Evolutionary conservation across 345 rosid species (phyloP).

Genomic region (Lepidium africanum): DNA sequence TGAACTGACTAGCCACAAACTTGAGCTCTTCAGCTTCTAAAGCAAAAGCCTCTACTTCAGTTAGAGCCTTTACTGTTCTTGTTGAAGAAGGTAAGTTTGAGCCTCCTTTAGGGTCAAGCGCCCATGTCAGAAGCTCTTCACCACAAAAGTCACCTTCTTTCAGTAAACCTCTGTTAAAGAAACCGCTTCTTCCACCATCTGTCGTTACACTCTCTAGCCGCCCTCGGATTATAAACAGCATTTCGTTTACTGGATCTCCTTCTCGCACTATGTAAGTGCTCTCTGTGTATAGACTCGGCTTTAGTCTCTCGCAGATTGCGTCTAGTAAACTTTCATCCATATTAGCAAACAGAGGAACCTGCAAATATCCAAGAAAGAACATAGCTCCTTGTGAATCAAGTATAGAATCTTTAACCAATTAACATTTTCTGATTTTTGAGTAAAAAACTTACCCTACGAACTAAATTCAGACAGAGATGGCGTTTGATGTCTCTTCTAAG

Average conservation of each 20-base stretch:
- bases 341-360: neutral
- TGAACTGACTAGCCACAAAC: neutral
- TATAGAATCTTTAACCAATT: neutral
- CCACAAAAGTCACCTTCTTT: neutral
- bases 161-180: neutral
- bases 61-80: neutral
- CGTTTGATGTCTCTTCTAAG: neutral
- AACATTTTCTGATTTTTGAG: neutral
- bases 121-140: neutral
- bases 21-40: neutral
- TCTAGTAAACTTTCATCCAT: neutral
- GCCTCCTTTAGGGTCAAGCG: neutral
- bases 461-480: neutral
- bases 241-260: neutral
- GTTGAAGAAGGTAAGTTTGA: neutral
- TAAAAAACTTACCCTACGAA: neutral
- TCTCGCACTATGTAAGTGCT: neutral
- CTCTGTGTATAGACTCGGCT: neutral
- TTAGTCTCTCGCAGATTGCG: neutral
- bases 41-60: neutral
- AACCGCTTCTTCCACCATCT: neutral
- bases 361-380: neutral
- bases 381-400: neutral
- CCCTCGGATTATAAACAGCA: neutral
- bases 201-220: neutral